These are phyloP conservation scores for Amanita polypyramis DNA, from an alignment of 768 basidiomycete genomes.

Conservation along the genomic window DNA sequence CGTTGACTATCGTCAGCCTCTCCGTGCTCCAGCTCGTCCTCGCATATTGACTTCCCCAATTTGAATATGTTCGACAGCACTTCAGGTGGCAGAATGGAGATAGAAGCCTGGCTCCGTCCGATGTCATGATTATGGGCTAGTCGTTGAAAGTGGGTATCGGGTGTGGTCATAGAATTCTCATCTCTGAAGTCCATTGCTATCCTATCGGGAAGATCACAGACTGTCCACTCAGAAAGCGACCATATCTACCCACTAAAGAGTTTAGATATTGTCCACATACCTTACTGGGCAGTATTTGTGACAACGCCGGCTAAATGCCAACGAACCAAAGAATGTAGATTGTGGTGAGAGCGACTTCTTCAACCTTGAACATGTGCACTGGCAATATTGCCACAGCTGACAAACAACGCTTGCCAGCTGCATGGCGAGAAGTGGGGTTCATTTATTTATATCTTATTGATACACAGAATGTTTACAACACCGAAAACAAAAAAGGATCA, in stretches of 20 bases:
- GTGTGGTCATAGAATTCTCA: neutral
- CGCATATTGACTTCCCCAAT: conserved; percentile 15
- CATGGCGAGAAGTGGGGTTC: neutral
- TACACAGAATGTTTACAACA: neutral
- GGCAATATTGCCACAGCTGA: neutral
- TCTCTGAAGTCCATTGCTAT: neutral
- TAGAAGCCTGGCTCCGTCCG: neutral
- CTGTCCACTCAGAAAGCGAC: neutral
- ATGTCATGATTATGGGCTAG: neutral
- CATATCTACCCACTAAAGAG: neutral
- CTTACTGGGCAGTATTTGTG: neutral
- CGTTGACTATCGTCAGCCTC: neutral
- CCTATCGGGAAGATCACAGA: neutral
- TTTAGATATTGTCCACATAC: neutral
- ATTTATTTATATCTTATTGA: conserved; percentile 4
- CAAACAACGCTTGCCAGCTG: neutral
- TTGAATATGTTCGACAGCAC: conserved; percentile 23
- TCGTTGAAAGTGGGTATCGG: neutral
- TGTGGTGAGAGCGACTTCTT: neutral
- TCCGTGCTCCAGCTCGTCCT: conserved; percentile 10
- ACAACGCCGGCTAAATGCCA: neutral
- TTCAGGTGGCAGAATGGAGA: conserved; percentile 21
- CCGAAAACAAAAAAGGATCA: conserved; percentile 9
- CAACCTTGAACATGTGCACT: no score
- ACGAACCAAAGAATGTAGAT: no score